Conservation (phyloP, 2,329 filamentous ascomycete species). For the Diplodia corticola region DNA sequence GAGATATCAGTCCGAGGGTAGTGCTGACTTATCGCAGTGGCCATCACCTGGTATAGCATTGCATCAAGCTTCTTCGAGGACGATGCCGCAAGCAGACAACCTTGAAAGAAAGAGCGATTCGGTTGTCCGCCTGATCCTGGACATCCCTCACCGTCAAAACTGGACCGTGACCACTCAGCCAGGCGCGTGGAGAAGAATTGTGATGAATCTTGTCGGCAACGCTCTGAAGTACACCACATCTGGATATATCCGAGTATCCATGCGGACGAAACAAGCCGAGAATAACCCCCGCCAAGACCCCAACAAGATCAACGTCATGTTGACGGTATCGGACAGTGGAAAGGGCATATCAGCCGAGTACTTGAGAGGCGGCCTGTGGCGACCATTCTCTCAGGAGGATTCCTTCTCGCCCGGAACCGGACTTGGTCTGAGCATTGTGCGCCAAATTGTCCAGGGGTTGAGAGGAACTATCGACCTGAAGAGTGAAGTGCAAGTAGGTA, state of each 20-base stretch:
- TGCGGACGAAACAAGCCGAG: constrained; percentile 13
- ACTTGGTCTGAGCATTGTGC: constrained; percentile 26
- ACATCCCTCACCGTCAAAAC: constrained; percentile 48
- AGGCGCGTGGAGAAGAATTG: constrained; percentile 54
- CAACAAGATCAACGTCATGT: constrained; percentile 29
- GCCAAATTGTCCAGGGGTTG: constrained; percentile 23
- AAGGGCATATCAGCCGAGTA: constrained; percentile 26
- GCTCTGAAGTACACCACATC: constrained; percentile 61
- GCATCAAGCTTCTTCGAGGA: not conserved
- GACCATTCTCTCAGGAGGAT: constrained; percentile 26
- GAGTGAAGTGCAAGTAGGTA: constrained; percentile 23
- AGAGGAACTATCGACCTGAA: constrained; percentile 23
- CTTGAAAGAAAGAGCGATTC: not conserved
- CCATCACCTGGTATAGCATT: not conserved
- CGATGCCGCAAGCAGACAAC: not conserved
- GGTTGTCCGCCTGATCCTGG: constrained; percentile 46
- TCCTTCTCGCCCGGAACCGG: constrained; percentile 25
- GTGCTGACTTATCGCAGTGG: not conserved
- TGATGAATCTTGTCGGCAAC: constrained; percentile 65
- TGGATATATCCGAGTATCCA: not conserved
- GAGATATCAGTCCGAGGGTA: not conserved
- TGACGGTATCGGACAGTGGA: constrained; percentile 25
- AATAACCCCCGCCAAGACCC: constrained; percentile 23
- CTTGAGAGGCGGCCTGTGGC: constrained; percentile 22
- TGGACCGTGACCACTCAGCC: constrained; percentile 60